Evolutionary conservation across 2,329 filamentous ascomycete genomes (phyloP).

Genomic region (Alternaria panax): DNA sequence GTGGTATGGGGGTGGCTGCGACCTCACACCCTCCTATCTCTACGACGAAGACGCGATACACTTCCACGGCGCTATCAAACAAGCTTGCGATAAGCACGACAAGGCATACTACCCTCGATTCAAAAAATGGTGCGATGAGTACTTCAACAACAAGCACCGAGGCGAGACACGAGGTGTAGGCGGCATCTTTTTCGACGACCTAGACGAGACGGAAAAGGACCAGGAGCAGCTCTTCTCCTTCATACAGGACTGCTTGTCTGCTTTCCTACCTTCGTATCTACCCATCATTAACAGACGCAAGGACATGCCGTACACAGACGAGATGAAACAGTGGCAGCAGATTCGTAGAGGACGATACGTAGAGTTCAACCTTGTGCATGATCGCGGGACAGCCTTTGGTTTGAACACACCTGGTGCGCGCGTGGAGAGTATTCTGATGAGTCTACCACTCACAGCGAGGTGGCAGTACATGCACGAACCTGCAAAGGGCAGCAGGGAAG

Average conservation of each 20-base stretch:
- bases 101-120: constrained; percentile 90
- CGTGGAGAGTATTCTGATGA: constrained; percentile 98
- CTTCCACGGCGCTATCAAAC: constrained; percentile 93
- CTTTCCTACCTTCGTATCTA: constrained; percentile 89
- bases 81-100: constrained; percentile 92
- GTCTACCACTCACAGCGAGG: constrained; percentile 86
- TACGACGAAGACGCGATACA: constrained; percentile 97
- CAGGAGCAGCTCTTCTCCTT: constrained; percentile 91
- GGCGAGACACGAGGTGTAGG: constrained; percentile 86
- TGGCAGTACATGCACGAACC: constrained; percentile 97
- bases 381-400: constrained; percentile 92
- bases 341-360: constrained; percentile 93
- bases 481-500: constrained; percentile 76
- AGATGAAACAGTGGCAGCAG: constrained; percentile 97
- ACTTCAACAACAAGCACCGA: constrained; percentile 94
- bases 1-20: constrained; percentile 98
- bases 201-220: constrained; percentile 86
- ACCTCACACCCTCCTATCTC: constrained; percentile 90
- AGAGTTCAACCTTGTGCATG: constrained; percentile 97
- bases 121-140: constrained; percentile 98
- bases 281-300: constrained; percentile 89
- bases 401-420: constrained; percentile 89
- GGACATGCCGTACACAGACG: constrained; percentile 85
- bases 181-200: constrained; percentile 98
- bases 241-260: constrained; percentile 80